phyloP scores from a whole-genome alignment of 805 yeast genomes.

The Cyberlindnera americana region DNA sequence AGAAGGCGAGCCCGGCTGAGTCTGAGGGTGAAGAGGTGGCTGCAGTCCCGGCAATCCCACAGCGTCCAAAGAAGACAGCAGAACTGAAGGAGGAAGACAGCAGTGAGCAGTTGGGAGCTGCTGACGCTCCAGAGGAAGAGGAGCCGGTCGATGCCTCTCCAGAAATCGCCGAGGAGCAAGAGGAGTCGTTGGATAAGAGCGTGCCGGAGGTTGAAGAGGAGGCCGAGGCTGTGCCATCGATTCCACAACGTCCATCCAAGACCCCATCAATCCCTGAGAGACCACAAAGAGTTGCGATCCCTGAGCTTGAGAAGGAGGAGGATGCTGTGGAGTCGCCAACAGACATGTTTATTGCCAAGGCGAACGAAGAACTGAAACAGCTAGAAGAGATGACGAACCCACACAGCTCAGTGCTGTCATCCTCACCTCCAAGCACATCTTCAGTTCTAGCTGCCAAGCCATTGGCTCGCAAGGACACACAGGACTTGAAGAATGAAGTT shows the following conservation, averaged over 20 bases:
- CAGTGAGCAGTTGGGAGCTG: background rate
- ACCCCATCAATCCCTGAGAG: conserved; percentile 9
- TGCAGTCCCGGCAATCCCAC: conserved; percentile 11
- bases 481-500: conserved; percentile 3
- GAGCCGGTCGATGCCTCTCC: background rate
- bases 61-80: conserved; percentile 8
- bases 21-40: background rate
- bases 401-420: background rate
- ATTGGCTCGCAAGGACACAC: conserved; percentile 1
- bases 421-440: background rate
- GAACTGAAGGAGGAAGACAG: background rate
- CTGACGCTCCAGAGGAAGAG: background rate
- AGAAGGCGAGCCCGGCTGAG: no score
- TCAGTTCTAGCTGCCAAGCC: conserved; percentile 1
- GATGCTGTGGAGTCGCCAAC: conserved; percentile 3
- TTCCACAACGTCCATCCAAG: conserved; percentile 14
- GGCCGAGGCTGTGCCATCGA: background rate
- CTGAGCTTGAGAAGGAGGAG: background rate
- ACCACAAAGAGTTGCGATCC: conserved; percentile 6
- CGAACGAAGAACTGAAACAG: conserved; percentile 8
- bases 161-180: background rate
- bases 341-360: background rate
- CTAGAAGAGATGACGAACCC: conserved; percentile 11
- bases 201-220: background rate
- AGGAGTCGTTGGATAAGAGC: background rate